Evolutionary conservation across 2,329 filamentous ascomycete species (phyloP), one percentile per base, ranked within the genome.

Genomic region (Aspergillus cejpii): DNA sequence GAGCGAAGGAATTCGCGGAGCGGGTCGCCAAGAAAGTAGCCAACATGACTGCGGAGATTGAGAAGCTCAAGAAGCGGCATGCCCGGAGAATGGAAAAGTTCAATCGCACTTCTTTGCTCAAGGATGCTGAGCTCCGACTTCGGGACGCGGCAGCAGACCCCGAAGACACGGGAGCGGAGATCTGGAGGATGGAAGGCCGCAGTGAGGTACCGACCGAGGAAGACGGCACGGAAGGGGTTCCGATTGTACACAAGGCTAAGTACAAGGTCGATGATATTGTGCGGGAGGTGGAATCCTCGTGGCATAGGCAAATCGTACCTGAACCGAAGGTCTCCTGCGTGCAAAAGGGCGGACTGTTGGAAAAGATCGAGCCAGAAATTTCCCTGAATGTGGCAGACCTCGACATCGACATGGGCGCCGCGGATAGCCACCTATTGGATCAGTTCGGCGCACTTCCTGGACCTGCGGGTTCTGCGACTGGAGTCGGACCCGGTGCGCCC

Each of bases 1-100:
- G 91, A 58, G 80, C 90, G 1, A 83, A 87, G 36, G 84, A 92
- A 55, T 96, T 97, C 65, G 82, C 85, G 45, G 84, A 85, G 60
- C 81, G 89, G 27, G 85, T 90, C 1, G 72, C 79, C 17, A 79
- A 84, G 38, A 84, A 85, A 59, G 76, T 92, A 8, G 76, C 79
- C 6, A 79, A 85, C 21, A 85, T 87, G 40, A 80, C 86, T 49
- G 80, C 80, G 1, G 90, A 97, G 58, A 88, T 97, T 44, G 85
- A 90, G 55, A 82, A 80, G 55, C 83, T 97, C 78, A 87, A 88
- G 66, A 79, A 78, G 26, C 80, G 84, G 21, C 91, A 98, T 64
- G 82, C 80, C 2, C 81, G 80, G 58, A 78, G 83, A 45, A 78
- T 97, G 70, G 80, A 81, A 19, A 84, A 83, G 52, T 78, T 95